Conservation (phyloP, 2,329 filamentous ascomycete species). For the Magnaporthiopsis rhizophila region DNA sequence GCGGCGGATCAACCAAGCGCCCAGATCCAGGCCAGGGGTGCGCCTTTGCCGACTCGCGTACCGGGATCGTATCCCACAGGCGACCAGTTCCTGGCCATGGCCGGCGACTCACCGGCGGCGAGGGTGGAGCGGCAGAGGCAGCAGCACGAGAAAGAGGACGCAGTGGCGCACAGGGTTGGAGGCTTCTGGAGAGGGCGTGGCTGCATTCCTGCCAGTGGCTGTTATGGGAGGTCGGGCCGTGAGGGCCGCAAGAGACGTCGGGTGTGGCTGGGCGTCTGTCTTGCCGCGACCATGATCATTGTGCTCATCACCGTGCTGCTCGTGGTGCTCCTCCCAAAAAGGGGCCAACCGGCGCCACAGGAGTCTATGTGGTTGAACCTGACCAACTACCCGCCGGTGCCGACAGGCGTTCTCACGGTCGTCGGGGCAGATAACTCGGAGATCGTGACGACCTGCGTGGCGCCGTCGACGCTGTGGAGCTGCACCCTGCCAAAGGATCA, state of each 20-base stretch:
- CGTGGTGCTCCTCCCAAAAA: constrained; percentile 43
- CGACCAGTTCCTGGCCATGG: constrained; percentile 32
- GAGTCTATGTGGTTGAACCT: constrained; percentile 69
- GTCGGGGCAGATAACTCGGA: constrained; percentile 61
- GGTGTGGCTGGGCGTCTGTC: constrained; percentile 46
- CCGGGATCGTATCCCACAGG: constrained; percentile 37
- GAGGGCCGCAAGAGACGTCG: constrained; percentile 57
- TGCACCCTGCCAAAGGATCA: constrained; percentile 76
- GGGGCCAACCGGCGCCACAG: constrained; percentile 18
- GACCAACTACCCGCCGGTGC: constrained; percentile 79
- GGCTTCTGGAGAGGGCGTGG: constrained; percentile 59
- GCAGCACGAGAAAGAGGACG: constrained; percentile 59
- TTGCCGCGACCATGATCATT: constrained; percentile 44
- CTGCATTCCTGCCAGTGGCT: constrained; percentile 55
- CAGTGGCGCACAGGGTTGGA: constrained; percentile 45
- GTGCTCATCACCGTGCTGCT: constrained; percentile 50
- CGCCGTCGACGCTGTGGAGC: constrained; percentile 72
- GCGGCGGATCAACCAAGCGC: constrained; percentile 16
- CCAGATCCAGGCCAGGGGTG: constrained; percentile 11
- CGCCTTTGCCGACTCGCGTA: constrained; percentile 33
- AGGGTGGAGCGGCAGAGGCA: constrained; percentile 43
- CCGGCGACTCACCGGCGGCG: constrained; percentile 28
- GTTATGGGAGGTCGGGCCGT: constrained; percentile 53
- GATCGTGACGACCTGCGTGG: constrained; percentile 61
- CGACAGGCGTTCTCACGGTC: constrained; percentile 73